Evolutionary conservation across 768 basidiomycete genomes (phyloP).

Genomic region (Phlebiopsis flavidoalba): DNA sequence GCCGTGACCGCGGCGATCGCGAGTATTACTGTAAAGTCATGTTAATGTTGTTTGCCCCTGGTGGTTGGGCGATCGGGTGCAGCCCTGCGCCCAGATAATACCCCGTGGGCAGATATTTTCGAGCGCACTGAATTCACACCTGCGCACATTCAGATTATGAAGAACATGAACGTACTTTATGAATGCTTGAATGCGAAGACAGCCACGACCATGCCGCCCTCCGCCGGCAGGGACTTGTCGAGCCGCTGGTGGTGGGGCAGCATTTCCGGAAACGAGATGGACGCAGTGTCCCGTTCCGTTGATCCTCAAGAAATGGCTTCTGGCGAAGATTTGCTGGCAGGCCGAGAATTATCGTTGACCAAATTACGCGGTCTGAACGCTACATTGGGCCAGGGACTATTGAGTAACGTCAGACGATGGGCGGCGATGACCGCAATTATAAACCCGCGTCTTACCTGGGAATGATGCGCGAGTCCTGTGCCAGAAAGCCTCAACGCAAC

Average conservation of each 20-base stretch:
- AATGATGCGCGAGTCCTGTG: too few relatives aligned
- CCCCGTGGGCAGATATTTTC: neutral
- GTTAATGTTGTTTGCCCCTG: neutral
- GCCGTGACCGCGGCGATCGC: constrained; percentile 18
- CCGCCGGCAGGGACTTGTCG: neutral
- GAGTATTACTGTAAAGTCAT: constrained; percentile 16
- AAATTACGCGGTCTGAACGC: neutral
- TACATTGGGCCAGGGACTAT: neutral
- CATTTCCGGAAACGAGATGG: neutral
- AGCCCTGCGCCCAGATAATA: neutral
- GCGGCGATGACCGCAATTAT: neutral
- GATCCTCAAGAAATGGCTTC: neutral
- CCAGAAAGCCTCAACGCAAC: too few relatives aligned
- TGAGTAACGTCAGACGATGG: neutral
- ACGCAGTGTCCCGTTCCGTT: neutral
- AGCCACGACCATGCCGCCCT: constrained; percentile 2
- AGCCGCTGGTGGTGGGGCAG: neutral
- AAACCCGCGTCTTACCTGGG: too few relatives aligned
- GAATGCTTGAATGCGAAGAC: constrained; percentile 6
- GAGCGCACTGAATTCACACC: neutral
- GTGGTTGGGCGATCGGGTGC: neutral
- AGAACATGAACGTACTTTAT: constrained; percentile 16
- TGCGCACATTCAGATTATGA: constrained; percentile 15
- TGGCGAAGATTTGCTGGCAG: neutral
- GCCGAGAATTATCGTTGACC: neutral